A percentile compares a stretch with the other conserved stretches of the same genome.
Conservation (phyloP, 176 grass and related monocot genomes). For the Paspalum notatum region DNA sequence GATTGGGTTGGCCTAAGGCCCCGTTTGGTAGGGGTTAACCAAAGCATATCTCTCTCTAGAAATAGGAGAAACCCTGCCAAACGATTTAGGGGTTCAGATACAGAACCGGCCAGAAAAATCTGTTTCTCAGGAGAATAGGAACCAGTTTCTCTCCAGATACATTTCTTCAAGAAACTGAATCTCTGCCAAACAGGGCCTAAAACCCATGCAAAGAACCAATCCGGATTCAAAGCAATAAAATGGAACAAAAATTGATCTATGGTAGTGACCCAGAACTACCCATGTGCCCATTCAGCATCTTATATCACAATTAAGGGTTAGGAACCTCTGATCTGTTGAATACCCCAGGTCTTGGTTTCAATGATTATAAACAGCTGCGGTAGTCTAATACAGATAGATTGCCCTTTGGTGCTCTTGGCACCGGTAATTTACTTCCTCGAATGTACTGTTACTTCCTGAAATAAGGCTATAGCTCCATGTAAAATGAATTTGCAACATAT, state of each 20-base stretch:
- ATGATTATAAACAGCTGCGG: not conserved
- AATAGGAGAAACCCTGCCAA: too few relatives aligned
- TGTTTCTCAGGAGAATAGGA: too few relatives aligned
- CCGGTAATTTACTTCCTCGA: constrained; percentile 5
- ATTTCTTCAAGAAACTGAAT: too few relatives aligned
- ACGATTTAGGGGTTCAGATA: too few relatives aligned
- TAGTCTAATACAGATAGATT: not conserved
- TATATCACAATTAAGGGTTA: constrained; percentile 15
- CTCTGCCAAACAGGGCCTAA: not conserved
- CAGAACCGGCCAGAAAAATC: too few relatives aligned
- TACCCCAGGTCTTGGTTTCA: not conserved
- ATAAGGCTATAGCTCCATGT: not conserved
- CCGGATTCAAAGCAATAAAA: not conserved
- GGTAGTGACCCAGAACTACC: not conserved
- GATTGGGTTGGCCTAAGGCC: not conserved
- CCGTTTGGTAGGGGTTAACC: too few relatives aligned
- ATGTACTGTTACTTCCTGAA: not conserved
- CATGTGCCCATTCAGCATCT: not conserved
- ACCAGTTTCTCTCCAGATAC: too few relatives aligned
- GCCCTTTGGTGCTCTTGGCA: not conserved
- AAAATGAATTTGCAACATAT: constrained; percentile 11
- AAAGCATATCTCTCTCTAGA: too few relatives aligned
- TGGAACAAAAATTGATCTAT: not conserved
- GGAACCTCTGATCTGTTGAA: not conserved
- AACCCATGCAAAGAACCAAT: not conserved